A percentile compares a stretch with the other conserved stretches of the same genome.
Evolutionary conservation across 148 eudicot genomes (phyloP).

Genomic region (Vaccinium myrtillus): DNA sequence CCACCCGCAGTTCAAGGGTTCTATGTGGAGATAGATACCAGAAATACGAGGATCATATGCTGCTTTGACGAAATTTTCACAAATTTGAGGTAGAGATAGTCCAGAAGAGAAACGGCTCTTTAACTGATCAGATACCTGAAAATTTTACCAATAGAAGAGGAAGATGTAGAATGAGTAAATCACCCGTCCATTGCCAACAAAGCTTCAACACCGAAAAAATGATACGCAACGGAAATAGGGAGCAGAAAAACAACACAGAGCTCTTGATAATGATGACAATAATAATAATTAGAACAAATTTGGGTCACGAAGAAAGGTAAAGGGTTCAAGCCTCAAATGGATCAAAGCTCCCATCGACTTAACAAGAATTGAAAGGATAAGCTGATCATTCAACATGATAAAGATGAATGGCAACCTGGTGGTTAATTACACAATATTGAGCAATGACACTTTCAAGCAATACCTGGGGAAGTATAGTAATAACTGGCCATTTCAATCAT

Average conservation of each 20-base stretch:
- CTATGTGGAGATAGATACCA: slow-evolving; percentile 89
- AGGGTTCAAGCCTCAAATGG: not conserved
- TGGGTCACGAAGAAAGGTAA: not conserved
- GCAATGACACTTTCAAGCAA: not conserved
- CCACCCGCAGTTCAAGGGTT: slow-evolving; percentile 83
- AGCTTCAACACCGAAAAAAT: not conserved
- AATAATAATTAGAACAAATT: not conserved
- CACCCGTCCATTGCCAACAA: not conserved
- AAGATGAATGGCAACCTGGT: not conserved
- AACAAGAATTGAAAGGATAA: not conserved
- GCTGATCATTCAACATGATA: not conserved
- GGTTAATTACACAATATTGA: not conserved
- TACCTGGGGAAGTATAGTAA: not conserved
- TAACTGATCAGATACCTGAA: slow-evolving; percentile 83
- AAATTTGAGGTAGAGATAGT: slow-evolving; percentile 86
- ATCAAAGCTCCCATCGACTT: not conserved
- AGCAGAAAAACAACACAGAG: not conserved
- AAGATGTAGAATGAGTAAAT: slow-evolving; percentile 9
- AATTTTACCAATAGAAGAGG: not conserved
- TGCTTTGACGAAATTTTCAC: slow-evolving; percentile 87
- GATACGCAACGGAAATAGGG: not conserved
- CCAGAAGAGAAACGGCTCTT: slow-evolving; percentile 67
- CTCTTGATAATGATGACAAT: not conserved
- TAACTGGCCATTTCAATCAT: slow-evolving; percentile 5
- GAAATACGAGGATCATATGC: slow-evolving; percentile 93